Evolutionary conservation across 225 moss, liverwort and hornwort genomes (phyloP), one percentile per base, ranked within the genome.

Genomic region (Physcomitrium patens): DNA sequence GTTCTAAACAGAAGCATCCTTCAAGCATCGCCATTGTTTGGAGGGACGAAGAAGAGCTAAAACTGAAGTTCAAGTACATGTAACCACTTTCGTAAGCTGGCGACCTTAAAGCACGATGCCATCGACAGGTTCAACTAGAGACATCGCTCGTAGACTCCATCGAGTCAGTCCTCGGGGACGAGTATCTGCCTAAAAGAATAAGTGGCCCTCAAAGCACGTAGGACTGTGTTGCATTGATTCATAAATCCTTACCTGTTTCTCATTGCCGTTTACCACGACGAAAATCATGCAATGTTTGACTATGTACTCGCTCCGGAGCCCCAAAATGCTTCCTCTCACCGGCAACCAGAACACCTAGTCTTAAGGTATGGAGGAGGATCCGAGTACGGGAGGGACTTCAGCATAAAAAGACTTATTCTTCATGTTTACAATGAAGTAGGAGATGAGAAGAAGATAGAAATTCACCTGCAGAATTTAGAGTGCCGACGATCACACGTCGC

Each of bases 401-500:
- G 8, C 5, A 18, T 8, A 8, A 55, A 18, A 17, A 8, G 6
- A 19, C 8, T 8, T 1, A 37, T 4, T 37, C 2, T 4, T 7
- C 31, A 37, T 37, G 4, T 7, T 37, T 37, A 1, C 24, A 24
- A 24, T 24, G 24, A 1, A 37, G 2, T 3, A 1, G 17, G 19
- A 55, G 8, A 2, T 11, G 48, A 49, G 48, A 62, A 41, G 2
- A 48, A 22, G 19, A 50, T 20, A 50, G 63, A 50, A 3, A 63
- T 51, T 73, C 63, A 73, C 73, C 73, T 52, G 63, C 24, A 64
- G 73, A 54, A 47, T 41, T 43, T 16, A 37, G 37, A 51, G 15
- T 10, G 9, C 37, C 11, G 64, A 22, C 65, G 54, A 65, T 65
- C 54, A 23, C 50, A 17, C 52, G 11, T 27, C 60, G 11, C 17